Percentiles rank a stretch among this genome's conserved stretches.
Evolutionary conservation across 768 basidiomycete species (phyloP).

Genomic region (Calocera cornea): DNA sequence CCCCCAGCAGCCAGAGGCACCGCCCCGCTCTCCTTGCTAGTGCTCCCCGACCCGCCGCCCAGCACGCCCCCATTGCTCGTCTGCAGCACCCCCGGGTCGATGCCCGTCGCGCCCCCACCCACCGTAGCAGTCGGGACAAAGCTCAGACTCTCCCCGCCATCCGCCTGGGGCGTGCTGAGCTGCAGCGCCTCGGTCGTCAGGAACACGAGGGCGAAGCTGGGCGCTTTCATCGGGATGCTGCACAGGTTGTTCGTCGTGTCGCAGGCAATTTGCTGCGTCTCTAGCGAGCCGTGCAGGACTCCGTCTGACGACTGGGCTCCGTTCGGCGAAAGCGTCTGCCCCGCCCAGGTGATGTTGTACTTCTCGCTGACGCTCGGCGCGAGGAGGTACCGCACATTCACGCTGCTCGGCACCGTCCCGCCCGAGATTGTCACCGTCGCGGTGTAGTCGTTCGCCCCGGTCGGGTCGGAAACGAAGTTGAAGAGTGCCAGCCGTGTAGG

Average conservation of each 20-base stretch:
- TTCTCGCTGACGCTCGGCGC: slow-evolving; percentile 46
- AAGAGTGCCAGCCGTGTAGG: slow-evolving; percentile 52
- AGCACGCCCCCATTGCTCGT: slow-evolving; percentile 42
- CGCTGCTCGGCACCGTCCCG: slow-evolving; percentile 40
- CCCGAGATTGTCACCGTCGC: slow-evolving; percentile 38
- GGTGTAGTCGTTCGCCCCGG: slow-evolving; percentile 41
- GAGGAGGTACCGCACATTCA: slow-evolving; percentile 34
- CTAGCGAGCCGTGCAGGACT: slow-evolving; percentile 40
- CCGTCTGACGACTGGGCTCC: slow-evolving; percentile 53
- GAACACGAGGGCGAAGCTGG: slow-evolving; percentile 65
- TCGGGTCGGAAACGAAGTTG: slow-evolving; percentile 54
- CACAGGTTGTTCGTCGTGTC: slow-evolving; percentile 41
- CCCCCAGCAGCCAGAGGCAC: not conserved
- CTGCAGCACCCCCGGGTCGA: slow-evolving; percentile 42
- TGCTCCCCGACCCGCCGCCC: not conserved
- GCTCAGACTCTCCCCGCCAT: not conserved
- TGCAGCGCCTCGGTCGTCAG: slow-evolving; percentile 33
- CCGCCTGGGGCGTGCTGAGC: slow-evolving; percentile 18
- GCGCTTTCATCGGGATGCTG: slow-evolving; percentile 48
- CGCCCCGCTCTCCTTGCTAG: not conserved
- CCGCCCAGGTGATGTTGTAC: slow-evolving; percentile 62
- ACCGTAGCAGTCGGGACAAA: not conserved
- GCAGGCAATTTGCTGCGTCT: slow-evolving; percentile 48
- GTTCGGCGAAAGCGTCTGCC: slow-evolving; percentile 42
- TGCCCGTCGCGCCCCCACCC: slow-evolving; percentile 32